Evolutionary conservation across 176 grass and related monocot species (phyloP).

Genomic region (Urochloa ruziziensis): DNA sequence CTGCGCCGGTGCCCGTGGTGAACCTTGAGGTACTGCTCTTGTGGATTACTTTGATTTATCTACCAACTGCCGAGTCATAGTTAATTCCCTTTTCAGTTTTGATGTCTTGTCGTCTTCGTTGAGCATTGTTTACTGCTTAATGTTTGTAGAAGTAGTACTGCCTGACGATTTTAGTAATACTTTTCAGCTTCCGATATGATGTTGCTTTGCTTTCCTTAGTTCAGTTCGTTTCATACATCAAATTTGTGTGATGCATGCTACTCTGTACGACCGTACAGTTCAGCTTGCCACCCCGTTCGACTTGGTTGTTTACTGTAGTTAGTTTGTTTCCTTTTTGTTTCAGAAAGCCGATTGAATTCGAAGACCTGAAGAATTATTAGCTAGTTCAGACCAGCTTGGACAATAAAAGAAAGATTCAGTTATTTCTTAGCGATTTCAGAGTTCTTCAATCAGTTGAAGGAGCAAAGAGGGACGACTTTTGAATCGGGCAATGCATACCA

Average conservation of each 20-base stretch:
- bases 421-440: background rate
- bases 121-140: background rate
- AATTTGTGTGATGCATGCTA: background rate
- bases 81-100: background rate
- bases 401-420: background rate
- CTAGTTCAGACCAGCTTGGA: background rate
- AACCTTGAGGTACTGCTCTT: background rate
- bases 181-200: background rate
- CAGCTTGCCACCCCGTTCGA: background rate
- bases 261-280: background rate
- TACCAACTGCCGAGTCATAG: background rate
- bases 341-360: background rate
- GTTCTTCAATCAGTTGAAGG: background rate
- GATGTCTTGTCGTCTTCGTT: background rate
- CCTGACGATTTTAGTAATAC: background rate
- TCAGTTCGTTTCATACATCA: background rate
- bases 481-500: constrained; percentile 53
- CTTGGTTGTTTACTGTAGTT: background rate
- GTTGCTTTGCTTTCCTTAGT: no score
- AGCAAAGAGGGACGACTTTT: background rate
- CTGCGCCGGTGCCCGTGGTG: background rate
- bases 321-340: background rate
- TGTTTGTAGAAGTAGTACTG: background rate
- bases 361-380: background rate
- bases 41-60: background rate